Evolutionary conservation across 805 yeast species (phyloP).

Genomic region (Kluyveromyces starmeri): DNA sequence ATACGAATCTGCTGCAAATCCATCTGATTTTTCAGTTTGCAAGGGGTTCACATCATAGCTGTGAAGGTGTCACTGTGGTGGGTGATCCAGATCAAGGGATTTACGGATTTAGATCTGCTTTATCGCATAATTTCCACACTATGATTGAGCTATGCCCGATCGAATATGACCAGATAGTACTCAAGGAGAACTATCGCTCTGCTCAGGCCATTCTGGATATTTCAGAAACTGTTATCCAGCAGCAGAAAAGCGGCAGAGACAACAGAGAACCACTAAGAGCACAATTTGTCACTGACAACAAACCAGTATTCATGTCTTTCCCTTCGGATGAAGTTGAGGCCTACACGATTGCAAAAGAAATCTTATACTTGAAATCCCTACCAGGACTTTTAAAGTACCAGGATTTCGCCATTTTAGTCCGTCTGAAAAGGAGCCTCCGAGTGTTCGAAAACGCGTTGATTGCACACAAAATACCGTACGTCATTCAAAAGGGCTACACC

Average conservation of each 20-base stretch:
- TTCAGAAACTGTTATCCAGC: slow-evolving; percentile 58
- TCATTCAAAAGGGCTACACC: slow-evolving; percentile 61
- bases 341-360: slow-evolving; percentile 45
- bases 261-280: slow-evolving; percentile 40
- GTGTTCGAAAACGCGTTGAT: slow-evolving; percentile 57
- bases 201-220: slow-evolving; percentile 53
- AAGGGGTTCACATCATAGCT: slow-evolving; percentile 30
- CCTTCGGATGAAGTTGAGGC: slow-evolving; percentile 46
- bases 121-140: slow-evolving; percentile 50
- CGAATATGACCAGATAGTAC: slow-evolving; percentile 30
- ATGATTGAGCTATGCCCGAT: slow-evolving; percentile 39
- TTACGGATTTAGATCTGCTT: slow-evolving; percentile 80
- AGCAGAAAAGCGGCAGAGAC: slow-evolving; percentile 35
- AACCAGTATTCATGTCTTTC: slow-evolving; percentile 39
- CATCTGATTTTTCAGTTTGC: slow-evolving; percentile 52
- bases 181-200: slow-evolving; percentile 75
- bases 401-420: slow-evolving; percentile 67
- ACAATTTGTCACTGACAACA: slow-evolving; percentile 34
- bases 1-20: slow-evolving; percentile 72
- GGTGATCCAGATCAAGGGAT: slow-evolving; percentile 98
- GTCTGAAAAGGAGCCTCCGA: slow-evolving; percentile 56
- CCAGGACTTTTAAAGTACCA: slow-evolving; percentile 39
- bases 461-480: slow-evolving; percentile 49
- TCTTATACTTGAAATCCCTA: slow-evolving; percentile 37
- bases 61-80: slow-evolving; percentile 67